phyloP scores from a whole-genome alignment of 129 eudicot genomes.

The Solidago caesia region DNA sequence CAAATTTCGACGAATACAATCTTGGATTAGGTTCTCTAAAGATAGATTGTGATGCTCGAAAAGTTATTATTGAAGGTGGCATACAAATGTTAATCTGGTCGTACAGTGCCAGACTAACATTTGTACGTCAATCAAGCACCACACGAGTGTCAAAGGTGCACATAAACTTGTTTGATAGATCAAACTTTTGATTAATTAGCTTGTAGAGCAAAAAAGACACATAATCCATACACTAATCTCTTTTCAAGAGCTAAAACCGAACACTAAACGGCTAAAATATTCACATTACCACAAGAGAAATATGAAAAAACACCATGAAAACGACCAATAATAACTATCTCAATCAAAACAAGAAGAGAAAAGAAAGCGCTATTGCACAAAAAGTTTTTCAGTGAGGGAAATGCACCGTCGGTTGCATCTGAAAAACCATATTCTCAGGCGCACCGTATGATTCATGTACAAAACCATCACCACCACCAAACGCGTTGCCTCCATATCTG shows the following conservation, averaged over 20 bases:
- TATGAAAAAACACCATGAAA: slow-evolving; percentile 24
- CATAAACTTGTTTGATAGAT: neutral
- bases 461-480: slow-evolving; percentile 33
- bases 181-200: neutral
- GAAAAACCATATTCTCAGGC: slow-evolving; percentile 48
- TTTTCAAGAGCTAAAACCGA: slow-evolving; percentile 16
- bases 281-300: slow-evolving; percentile 28
- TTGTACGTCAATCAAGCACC: neutral
- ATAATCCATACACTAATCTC: slow-evolving; percentile 13
- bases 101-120: slow-evolving; percentile 2
- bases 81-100: neutral
- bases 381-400: slow-evolving; percentile 38
- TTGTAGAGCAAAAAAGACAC: neutral
- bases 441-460: slow-evolving; percentile 46
- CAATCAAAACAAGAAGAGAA: slow-evolving; percentile 12
- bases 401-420: slow-evolving; percentile 60
- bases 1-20: slow-evolving; percentile 10
- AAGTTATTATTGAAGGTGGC: slow-evolving; percentile 7
- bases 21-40: slow-evolving; percentile 25
- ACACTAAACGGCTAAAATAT: slow-evolving; percentile 25
- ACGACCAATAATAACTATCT: slow-evolving; percentile 19
- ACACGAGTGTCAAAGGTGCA: no score
- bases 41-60: slow-evolving; percentile 15
- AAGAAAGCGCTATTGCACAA: neutral
- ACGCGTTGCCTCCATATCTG: slow-evolving; percentile 33